Evolutionary conservation across 2,329 filamentous ascomycete species (phyloP).

Genomic region (Xylariaceae sp.): DNA sequence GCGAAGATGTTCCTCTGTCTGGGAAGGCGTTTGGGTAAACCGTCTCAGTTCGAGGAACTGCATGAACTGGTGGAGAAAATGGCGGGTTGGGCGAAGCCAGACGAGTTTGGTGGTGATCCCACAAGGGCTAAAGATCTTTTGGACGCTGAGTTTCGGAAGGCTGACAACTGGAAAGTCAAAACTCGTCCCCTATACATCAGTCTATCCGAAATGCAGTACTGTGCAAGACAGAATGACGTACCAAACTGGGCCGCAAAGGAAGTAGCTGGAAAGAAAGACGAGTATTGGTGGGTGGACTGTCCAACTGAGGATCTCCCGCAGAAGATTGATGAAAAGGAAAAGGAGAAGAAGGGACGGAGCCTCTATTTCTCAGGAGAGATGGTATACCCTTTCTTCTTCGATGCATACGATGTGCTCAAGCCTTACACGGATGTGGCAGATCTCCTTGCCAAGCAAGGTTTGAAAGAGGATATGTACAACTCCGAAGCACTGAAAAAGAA

Average conservation of each 20-base stretch:
- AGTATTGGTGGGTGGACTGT: constrained; percentile 16
- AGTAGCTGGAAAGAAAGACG: background rate
- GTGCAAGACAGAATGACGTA: background rate
- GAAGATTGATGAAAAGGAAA: background rate
- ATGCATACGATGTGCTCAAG: constrained; percentile 13
- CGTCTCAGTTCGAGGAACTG: constrained; percentile 1
- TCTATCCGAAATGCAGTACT: constrained; percentile 22
- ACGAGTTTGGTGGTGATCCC: background rate
- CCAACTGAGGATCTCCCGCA: background rate
- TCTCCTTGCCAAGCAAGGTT: background rate
- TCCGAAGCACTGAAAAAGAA: background rate
- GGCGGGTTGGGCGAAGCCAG: background rate
- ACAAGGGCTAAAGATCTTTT: background rate
- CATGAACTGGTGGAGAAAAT: constrained; percentile 7
- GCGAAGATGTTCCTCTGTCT: constrained; percentile 57
- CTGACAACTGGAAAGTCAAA: constrained; percentile 16
- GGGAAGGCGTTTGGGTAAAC: constrained; percentile 56
- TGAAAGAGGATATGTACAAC: constrained; percentile 3
- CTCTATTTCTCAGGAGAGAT: constrained; percentile 24
- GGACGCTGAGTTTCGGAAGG: constrained; percentile 22
- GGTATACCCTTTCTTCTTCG: constrained; percentile 21
- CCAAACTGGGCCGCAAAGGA: constrained; percentile 12
- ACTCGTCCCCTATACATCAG: constrained; percentile 21
- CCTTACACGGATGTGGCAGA: background rate
- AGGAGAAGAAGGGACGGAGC: background rate